Evolutionary conservation across 352 stramenopile species (phyloP), one percentile per base, ranked within the genome.

Genomic region (Pythium graminicola): DNA sequence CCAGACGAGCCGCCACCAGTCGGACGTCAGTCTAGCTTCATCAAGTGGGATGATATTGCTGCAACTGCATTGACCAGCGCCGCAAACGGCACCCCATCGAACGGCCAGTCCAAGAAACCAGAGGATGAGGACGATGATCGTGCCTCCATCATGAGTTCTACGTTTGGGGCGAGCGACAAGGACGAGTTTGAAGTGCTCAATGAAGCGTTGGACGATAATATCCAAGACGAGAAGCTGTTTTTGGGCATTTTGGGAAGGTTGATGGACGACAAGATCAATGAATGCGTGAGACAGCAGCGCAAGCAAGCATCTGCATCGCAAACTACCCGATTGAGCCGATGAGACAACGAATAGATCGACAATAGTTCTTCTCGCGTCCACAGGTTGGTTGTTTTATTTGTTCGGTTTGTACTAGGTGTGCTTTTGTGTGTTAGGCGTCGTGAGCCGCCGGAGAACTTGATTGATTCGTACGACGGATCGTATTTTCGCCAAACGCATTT

Each of bases 121-220:
- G 24, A 51, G 7, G 32, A 67, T 43, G 49, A 54, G 17, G 55
- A 66, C 11, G 42, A 61, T 16, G 50, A 55, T 20, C 46, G 48
- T 45, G 53, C 38, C 45, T 69, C 54, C 28, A 40, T 40, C 38
- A 62, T 43, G 64, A 70, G 53, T 38, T 61, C 20, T 38, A 20
- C 40, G 27, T 68, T 86, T 40, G 65, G 60, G 13, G 42, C 38
- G 11, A 53, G 67, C 6, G 76, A 86, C 24, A 85, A 80, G 47
- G 76, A 91, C 53, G 80, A 91, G 48, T 89, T 91, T 62, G 80
- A 89, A 41, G 35, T 76, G 24, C 55, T 90, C 29, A 86, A 88
- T 40, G 69, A 84, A 17, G 61, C 60, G 7, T 50, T 89, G 13
- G 79, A 90, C 47, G 70, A 69, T 43, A 72, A 77, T 39, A 28